Conservation (phyloP, 1,284 basidiomycete species). For the Moesziomyces aphidis region DNA sequence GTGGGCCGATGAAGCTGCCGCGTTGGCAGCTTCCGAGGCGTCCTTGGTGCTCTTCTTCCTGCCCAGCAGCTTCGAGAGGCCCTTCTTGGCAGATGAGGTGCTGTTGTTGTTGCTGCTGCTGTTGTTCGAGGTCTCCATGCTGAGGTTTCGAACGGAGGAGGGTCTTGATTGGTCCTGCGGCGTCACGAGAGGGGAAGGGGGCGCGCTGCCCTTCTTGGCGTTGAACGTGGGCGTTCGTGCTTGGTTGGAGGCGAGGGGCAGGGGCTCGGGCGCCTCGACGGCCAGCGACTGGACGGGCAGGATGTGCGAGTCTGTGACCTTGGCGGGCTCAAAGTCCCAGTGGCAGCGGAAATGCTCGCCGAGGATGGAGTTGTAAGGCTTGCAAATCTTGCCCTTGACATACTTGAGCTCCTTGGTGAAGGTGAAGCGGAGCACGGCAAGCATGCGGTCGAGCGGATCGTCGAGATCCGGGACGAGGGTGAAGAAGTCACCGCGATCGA, state of each 20-base stretch:
- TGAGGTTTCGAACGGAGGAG: slow-evolving; percentile 35
- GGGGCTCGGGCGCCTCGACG: slow-evolving; percentile 29
- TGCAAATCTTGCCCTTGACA: slow-evolving; percentile 84
- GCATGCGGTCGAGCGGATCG: slow-evolving; percentile 91
- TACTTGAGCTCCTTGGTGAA: slow-evolving; percentile 95
- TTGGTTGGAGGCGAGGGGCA: slow-evolving; percentile 25
- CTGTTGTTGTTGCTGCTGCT: background rate
- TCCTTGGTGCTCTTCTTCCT: slow-evolving; percentile 38
- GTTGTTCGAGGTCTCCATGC: slow-evolving; percentile 21
- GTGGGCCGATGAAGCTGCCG: slow-evolving; percentile 10
- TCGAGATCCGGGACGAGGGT: slow-evolving; percentile 85
- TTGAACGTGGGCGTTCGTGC: slow-evolving; percentile 30
- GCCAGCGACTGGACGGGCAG: slow-evolving; percentile 44
- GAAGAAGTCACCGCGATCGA: slow-evolving; percentile 91
- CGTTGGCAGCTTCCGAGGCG: slow-evolving; percentile 17
- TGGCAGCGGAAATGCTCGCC: slow-evolving; percentile 66
- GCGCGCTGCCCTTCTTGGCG: slow-evolving; percentile 37
- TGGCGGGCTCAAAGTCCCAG: slow-evolving; percentile 59
- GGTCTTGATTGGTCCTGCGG: slow-evolving; percentile 40
- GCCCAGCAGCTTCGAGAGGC: slow-evolving; percentile 45
- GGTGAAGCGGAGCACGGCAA: slow-evolving; percentile 86
- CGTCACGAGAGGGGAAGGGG: slow-evolving; percentile 33
- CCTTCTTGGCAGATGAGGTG: slow-evolving; percentile 28
- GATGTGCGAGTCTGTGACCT: slow-evolving; percentile 42
- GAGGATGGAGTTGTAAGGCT: slow-evolving; percentile 77